Percentiles rank a stretch among this genome's conserved stretches.
phyloP scores from a whole-genome alignment of 495 filamentous ascomycete genomes.

The Lasiosphaeria ovina region DNA sequence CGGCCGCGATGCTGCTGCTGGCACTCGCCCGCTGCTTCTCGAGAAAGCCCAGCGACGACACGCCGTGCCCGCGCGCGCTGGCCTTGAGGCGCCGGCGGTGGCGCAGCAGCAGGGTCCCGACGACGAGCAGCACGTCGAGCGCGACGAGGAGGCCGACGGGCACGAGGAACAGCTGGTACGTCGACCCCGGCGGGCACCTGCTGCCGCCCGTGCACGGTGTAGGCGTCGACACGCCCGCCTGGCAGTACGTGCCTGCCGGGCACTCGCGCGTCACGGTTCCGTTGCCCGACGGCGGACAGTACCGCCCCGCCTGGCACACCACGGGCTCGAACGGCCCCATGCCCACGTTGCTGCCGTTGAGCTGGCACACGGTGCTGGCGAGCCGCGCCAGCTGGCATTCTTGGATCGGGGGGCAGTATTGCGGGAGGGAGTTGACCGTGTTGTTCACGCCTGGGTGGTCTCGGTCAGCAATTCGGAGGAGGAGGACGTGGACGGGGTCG shows the following conservation, averaged over 20 bases:
- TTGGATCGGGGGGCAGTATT: constrained; percentile 45
- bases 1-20: not conserved
- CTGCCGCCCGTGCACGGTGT: constrained; percentile 43
- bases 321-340: constrained; percentile 46
- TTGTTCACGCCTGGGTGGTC: constrained; percentile 41
- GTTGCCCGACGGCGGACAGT: constrained; percentile 33
- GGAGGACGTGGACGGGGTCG: too few species aligned
- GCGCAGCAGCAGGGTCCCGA: constrained; percentile 27
- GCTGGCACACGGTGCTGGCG: constrained; percentile 26
- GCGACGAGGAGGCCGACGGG: constrained; percentile 42
- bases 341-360: constrained; percentile 32
- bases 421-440: constrained; percentile 41
- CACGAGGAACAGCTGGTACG: constrained; percentile 36
- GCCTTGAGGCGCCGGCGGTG: constrained; percentile 26
- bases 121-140: constrained; percentile 40
- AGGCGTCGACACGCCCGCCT: constrained; percentile 39
- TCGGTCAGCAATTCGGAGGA: constrained; percentile 9
- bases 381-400: constrained; percentile 38
- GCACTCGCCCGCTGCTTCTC: not conserved
- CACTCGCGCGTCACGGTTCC: constrained; percentile 37
- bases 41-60: constrained; percentile 1
- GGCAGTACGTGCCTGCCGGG: constrained; percentile 45
- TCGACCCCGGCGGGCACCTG: constrained; percentile 37
- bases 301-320: constrained; percentile 42
- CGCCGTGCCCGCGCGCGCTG: constrained; percentile 1